Conservation (phyloP, 2,329 filamentous ascomycete genomes). For the Thermoascus crustaceus region DNA sequence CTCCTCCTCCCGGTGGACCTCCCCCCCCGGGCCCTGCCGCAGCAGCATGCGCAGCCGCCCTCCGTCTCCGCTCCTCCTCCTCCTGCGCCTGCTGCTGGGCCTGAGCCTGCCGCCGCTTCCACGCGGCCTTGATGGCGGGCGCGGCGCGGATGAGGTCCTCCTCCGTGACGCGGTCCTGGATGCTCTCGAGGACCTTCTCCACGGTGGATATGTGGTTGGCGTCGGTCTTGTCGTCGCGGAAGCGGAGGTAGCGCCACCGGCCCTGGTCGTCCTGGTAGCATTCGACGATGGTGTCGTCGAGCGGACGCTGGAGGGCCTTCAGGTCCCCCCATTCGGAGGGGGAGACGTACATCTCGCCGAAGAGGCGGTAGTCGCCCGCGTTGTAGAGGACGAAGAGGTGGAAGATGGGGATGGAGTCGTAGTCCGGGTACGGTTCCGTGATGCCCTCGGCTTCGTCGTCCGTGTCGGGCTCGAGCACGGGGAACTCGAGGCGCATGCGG, state of each 20-base stretch:
- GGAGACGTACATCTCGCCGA: slow-evolving; percentile 60
- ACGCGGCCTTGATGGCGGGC: slow-evolving; percentile 64
- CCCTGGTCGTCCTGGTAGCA: slow-evolving; percentile 69
- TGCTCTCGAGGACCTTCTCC: slow-evolving; percentile 79
- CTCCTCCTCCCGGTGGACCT: no score
- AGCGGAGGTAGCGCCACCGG: slow-evolving; percentile 79
- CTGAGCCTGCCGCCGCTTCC: slow-evolving; percentile 58
- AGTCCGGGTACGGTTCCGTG: slow-evolving; percentile 61
- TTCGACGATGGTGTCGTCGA: slow-evolving; percentile 86
- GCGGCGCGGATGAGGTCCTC: slow-evolving; percentile 67
- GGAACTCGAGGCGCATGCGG: slow-evolving; percentile 69
- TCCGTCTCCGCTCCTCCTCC: slow-evolving; percentile 19
- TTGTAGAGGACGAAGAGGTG: slow-evolving; percentile 64
- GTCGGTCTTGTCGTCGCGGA: slow-evolving; percentile 85
- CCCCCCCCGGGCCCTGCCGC: no score
- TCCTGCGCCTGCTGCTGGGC: slow-evolving; percentile 10
- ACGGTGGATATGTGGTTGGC: slow-evolving; percentile 85
- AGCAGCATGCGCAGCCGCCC: slow-evolving; percentile 17
- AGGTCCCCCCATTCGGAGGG: slow-evolving; percentile 75
- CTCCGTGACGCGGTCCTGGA: slow-evolving; percentile 75
- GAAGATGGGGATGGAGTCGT: slow-evolving; percentile 67
- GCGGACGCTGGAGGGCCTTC: slow-evolving; percentile 62
- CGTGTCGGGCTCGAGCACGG: slow-evolving; percentile 58
- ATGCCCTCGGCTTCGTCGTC: slow-evolving; percentile 59
- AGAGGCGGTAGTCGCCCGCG: slow-evolving; percentile 56